Base-by-base conservation (phyloP, 2,329 filamentous ascomycete genomes). In the Colletotrichum sidae region DNA sequence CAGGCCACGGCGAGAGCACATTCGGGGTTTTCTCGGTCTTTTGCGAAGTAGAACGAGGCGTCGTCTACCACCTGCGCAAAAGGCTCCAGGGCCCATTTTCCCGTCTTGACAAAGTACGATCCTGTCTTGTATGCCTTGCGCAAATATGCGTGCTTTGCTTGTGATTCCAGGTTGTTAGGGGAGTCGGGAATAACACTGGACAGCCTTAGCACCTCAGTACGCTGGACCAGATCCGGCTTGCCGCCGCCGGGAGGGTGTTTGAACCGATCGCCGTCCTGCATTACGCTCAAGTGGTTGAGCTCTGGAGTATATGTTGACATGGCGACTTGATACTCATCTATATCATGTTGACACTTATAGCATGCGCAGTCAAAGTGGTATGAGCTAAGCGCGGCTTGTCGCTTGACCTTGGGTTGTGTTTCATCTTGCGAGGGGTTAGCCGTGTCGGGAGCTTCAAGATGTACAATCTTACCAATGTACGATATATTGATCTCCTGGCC, bases 401-500 rank as follows among this genome's bases (percentile, higher is more conserved):
- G 80, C 46, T 76, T 76, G 2, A 75, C 65, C 34, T 79, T 77
- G 6, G 83, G 82, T 50, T 80, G 75, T 3, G 81, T 84, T 67
- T 80, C 81, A 62, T 87, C 86, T 87, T 51, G 2, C 1, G 34
- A 7, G 3, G 8, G 46, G 55, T 12, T 52, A 46, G 65, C 17
- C 6, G 35, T 7, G 8, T 49, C 25, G 3, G 12, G 25, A 15
- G 34, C 13, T 8, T 8, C 10, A 38, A 25, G 35, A 7, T 11
- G 38, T 34, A 17, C 11, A 7, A 17, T 72, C 79, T 65, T 75
- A 84, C 88, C 86, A 41, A 87, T 85, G 69, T 90, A 90, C 1
- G 86, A 88, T 39, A 90, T 87, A 62, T 84, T 81, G 58, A 90
- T 82, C 75, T 89, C 85, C 34, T 88, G 82, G 8, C 81, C 86